Evolutionary conservation across 2,329 filamentous ascomycete genomes (phyloP).

Genomic region (Pseudogymnoascus sp.): DNA sequence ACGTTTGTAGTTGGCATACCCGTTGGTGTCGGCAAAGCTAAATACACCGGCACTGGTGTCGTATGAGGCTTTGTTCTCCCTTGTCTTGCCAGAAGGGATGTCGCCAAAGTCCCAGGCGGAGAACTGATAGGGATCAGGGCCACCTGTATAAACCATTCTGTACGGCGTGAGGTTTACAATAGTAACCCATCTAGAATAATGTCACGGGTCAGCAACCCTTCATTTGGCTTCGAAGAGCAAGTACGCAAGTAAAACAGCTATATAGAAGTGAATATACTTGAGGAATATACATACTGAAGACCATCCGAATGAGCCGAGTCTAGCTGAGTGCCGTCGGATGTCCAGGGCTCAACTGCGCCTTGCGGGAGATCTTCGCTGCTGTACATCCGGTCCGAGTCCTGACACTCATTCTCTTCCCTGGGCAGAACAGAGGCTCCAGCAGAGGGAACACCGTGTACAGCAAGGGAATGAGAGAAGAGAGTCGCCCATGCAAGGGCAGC

Average conservation of each 20-base stretch:
- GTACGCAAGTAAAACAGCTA: not conserved
- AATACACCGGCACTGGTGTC: not conserved
- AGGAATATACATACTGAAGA: not conserved
- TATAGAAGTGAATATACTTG: not conserved
- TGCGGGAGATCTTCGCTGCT: not conserved
- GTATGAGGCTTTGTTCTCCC: not conserved
- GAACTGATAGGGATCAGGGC: not conserved
- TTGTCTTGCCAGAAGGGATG: not conserved
- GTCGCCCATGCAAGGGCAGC: not conserved
- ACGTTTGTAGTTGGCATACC: not conserved
- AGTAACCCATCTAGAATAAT: not conserved
- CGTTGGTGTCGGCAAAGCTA: not conserved
- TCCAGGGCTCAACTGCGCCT: not conserved
- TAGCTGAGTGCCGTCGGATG: not conserved
- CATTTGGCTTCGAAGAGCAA: not conserved
- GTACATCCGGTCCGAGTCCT: not conserved
- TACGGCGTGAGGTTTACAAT: not conserved
- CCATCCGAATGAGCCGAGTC: not conserved
- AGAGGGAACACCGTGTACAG: not conserved
- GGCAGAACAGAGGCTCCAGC: not conserved
- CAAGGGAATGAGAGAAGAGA: not conserved
- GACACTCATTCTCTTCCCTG: not conserved
- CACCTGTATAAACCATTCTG: not conserved
- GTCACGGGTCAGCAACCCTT: not conserved
- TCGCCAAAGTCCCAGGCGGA: not conserved